These are phyloP conservation scores for Erigeron canadensis DNA, from an alignment of 129 eudicot genomes.

Conservation along the genomic window DNA sequence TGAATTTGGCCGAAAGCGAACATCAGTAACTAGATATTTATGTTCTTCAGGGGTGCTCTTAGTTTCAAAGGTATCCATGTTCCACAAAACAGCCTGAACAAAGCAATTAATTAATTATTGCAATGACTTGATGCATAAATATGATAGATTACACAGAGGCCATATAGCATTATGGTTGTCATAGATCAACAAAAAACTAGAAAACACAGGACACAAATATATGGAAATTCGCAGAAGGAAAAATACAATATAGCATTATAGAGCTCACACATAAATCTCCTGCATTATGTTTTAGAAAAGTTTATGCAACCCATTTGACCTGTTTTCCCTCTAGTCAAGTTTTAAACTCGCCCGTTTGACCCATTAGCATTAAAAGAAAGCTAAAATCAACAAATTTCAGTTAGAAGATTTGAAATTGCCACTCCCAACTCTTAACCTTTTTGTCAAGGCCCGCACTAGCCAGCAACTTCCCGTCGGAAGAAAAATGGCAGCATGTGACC, in stretches of 20 bases:
- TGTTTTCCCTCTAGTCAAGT: background rate
- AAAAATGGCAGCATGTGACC: conserved; percentile 96
- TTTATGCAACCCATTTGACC: background rate
- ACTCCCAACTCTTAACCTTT: conserved; percentile 50
- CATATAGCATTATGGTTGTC: too few species aligned
- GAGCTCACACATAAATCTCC: too few species aligned
- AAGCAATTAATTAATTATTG: conserved; percentile 6
- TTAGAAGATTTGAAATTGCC: background rate
- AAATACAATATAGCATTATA: background rate
- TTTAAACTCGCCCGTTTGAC: background rate
- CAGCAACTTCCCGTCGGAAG: conserved; percentile 92
- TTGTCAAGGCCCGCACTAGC: conserved; percentile 99
- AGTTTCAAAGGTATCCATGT: conserved; percentile 77
- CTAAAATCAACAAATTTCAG: background rate
- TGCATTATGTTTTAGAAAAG: too few species aligned
- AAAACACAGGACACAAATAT: conserved; percentile 17
- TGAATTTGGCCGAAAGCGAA: conserved; percentile 89
- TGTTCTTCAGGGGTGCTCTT: conserved; percentile 96
- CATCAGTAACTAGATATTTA: conserved; percentile 66
- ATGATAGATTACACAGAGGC: background rate
- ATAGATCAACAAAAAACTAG: background rate
- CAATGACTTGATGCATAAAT: conserved; percentile 1
- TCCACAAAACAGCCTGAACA: conserved; percentile 87
- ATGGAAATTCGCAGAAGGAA: conserved; percentile 9
- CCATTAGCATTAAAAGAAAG: background rate